Conservation (phyloP, 805 yeast genomes). For the Zygotorulaspora danielsina region DNA sequence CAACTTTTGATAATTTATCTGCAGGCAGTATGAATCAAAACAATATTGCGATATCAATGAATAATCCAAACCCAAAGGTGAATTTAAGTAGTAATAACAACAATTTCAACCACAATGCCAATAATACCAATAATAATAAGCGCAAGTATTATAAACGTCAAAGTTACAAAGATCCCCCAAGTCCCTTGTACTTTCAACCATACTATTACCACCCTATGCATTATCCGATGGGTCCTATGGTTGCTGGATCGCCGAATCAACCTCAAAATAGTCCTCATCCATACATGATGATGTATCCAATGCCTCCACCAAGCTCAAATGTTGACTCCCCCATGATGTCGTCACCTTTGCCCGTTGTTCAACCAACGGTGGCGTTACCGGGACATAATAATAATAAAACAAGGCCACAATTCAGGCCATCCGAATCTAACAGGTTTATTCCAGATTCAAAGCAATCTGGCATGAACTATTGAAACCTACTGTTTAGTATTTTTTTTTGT, state of each 20-base stretch:
- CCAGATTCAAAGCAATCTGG: conserved; percentile 11
- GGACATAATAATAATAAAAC: background rate
- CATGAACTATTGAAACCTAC: conserved; percentile 16
- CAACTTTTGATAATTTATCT: conserved; percentile 29
- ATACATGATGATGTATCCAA: conserved; percentile 33
- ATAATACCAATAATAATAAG: conserved; percentile 7
- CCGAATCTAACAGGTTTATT: conserved; percentile 14
- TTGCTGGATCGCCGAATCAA: conserved; percentile 20
- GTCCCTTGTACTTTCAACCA: conserved; percentile 27
- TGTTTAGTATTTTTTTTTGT: background rate
- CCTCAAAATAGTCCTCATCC: conserved; percentile 22
- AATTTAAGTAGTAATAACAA: conserved; percentile 2
- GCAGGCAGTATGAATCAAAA: conserved; percentile 28
- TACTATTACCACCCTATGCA: conserved; percentile 33
- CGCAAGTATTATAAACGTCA: conserved; percentile 15
- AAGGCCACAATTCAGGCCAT: conserved; percentile 15
- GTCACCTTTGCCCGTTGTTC: conserved; percentile 18
- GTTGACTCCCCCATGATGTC: conserved; percentile 22
- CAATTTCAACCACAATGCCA: background rate
- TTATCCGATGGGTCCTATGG: conserved; percentile 28
- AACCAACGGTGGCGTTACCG: conserved; percentile 3
- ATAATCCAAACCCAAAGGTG: background rate
- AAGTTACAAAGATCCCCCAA: conserved; percentile 19
- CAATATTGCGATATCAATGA: conserved; percentile 5
- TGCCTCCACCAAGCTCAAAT: conserved; percentile 23